Conservation (phyloP, 2,329 filamentous ascomycete species). For the Talaromyces sp. region DNA sequence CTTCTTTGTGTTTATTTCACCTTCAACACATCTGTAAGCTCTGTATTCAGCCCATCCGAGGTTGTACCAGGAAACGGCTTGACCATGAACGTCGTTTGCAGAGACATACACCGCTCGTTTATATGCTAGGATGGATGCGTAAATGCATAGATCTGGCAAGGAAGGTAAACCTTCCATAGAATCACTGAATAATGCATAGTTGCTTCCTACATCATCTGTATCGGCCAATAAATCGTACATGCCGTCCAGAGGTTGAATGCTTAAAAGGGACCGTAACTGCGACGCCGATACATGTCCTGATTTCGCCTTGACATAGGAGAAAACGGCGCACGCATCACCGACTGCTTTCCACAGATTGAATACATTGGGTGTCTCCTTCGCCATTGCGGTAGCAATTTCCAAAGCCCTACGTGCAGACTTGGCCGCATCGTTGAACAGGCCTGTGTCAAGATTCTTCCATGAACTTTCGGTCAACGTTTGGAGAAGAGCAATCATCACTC, state of each 20-base stretch:
- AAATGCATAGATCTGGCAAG: constrained; percentile 53
- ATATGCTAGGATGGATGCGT: constrained; percentile 74
- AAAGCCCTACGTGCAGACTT: constrained; percentile 66
- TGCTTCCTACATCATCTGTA: constrained; percentile 59
- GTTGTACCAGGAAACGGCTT: constrained; percentile 96
- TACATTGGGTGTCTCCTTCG: constrained; percentile 57
- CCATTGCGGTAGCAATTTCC: constrained; percentile 59
- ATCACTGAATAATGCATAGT: constrained; percentile 32
- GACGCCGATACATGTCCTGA: constrained; percentile 58
- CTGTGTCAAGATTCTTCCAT: constrained; percentile 70
- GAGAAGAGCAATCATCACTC: constrained; percentile 78
- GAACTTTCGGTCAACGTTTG: constrained; percentile 84
- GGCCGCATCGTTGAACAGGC: constrained; percentile 77
- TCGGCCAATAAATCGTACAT: constrained; percentile 61
- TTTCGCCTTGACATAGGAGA: constrained; percentile 69
- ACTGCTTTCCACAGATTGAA: constrained; percentile 96
- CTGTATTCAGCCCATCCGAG: constrained; percentile 89
- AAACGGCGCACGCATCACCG: constrained; percentile 81
- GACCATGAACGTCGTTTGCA: constrained; percentile 71
- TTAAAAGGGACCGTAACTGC: constrained; percentile 54
- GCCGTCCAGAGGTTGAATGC: constrained; percentile 44
- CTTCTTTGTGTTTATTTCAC: constrained; percentile 30
- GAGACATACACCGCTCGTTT: constrained; percentile 77
- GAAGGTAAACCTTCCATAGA: constrained; percentile 25
- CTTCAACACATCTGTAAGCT: constrained; percentile 61